Conservation (phyloP, 768 basidiomycete species). For the Tephrocybe sp. region DNA sequence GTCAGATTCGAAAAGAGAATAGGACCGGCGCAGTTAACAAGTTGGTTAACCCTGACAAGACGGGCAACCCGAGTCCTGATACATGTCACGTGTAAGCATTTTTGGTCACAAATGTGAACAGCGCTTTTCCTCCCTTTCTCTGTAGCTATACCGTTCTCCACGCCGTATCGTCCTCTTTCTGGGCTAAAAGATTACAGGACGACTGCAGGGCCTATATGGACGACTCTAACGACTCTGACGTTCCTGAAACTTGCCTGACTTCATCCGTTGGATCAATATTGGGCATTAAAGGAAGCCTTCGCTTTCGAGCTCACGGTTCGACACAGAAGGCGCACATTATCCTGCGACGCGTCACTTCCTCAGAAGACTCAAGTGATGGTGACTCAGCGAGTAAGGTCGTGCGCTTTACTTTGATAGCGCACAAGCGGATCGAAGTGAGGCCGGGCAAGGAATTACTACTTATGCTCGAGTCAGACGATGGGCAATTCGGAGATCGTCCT, state of each 20-base stretch:
- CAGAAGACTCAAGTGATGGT: constrained; percentile 45
- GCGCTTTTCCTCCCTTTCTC: constrained; percentile 5
- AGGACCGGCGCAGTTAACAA: no score
- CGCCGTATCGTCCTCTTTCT: constrained; percentile 9
- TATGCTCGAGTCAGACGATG: constrained; percentile 53
- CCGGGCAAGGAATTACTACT: constrained; percentile 72
- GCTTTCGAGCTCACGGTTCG: constrained; percentile 65
- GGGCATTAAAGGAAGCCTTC: constrained; percentile 60
- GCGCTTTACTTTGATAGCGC: constrained; percentile 65
- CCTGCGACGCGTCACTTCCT: constrained; percentile 56
- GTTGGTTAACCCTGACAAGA: no score
- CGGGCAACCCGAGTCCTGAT: no score
- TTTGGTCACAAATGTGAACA: constrained; percentile 5
- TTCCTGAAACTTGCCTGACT: constrained; percentile 24
- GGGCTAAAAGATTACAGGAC: constrained; percentile 6
- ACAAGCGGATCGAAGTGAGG: constrained; percentile 69
- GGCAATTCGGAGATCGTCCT: constrained; percentile 53
- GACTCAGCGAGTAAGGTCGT: constrained; percentile 38
- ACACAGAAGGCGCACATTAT: constrained; percentile 70
- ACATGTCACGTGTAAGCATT: constrained; percentile 16
- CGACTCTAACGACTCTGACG: constrained; percentile 36
- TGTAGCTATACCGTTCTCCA: constrained; percentile 10
- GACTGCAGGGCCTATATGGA: constrained; percentile 30
- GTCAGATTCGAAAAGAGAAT: no score
- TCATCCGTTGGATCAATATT: constrained; percentile 53